A percentile compares a stretch with the other conserved stretches of the same genome.
Conservation (phyloP, 2,329 filamentous ascomycete genomes). For the Pestalotiopsis sp. region DNA sequence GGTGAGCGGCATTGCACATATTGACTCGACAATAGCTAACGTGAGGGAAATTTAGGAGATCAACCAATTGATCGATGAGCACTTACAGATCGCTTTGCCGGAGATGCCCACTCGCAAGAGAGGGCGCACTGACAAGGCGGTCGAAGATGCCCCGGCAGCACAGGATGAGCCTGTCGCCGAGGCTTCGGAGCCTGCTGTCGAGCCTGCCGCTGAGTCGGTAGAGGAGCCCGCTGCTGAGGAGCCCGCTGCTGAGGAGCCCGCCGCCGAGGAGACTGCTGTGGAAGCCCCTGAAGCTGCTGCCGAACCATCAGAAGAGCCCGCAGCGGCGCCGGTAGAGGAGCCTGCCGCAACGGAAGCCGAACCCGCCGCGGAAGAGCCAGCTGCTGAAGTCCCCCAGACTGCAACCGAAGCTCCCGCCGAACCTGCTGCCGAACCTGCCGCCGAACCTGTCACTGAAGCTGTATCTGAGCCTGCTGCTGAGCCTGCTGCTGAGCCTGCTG, state of each 20-base stretch:
- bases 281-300: background rate
- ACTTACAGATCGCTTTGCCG: slow-evolving; percentile 37
- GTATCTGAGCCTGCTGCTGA: too few relatives aligned
- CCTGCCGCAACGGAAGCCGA: background rate
- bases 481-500: too few relatives aligned
- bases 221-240: background rate
- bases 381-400: background rate
- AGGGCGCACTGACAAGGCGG: slow-evolving; percentile 5
- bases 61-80: slow-evolving; percentile 45
- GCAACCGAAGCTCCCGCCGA: too few relatives aligned
- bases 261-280: background rate
- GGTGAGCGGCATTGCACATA: slow-evolving; percentile 22
- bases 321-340: background rate
- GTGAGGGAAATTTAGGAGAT: slow-evolving; percentile 36
- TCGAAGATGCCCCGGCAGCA: background rate
- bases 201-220: background rate
- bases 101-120: slow-evolving; percentile 27
- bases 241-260: background rate
- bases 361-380: background rate
- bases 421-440: too few relatives aligned
- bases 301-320: background rate
- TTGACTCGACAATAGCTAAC: background rate
- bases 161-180: background rate
- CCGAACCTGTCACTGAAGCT: too few relatives aligned
- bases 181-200: background rate